Base-by-base conservation (phyloP, 2,329 filamentous ascomycete genomes). In the Calonectria hawksworthii region DNA sequence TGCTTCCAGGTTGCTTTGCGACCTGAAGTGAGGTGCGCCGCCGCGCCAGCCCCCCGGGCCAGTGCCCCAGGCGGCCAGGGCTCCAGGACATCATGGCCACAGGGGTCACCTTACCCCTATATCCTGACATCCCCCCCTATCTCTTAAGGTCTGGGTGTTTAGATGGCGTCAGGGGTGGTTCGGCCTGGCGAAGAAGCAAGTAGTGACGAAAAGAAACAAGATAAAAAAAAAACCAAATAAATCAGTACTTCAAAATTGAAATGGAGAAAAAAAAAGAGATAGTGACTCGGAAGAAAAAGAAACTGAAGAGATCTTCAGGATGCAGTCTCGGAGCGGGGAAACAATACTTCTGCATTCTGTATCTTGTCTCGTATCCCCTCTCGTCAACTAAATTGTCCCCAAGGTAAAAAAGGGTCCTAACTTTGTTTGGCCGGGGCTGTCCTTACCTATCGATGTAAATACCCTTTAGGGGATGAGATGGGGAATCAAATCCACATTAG, bases 111-210 rank as follows among this genome's bases (percentile, higher is more conserved):
- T 52, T 71, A 71, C 72, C 72, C 72, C 72, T 74, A 74, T 74
- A 67, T 68, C 61, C 63, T 68, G 61, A 50, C 61, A 13, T 77
- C 72, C 64, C 72, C 72, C 77, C 79, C 77, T 78, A 76, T 80
- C 77, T 77, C 69, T 69, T 74, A 73, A 72, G 71, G 71, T 56
- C 73, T 74, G 61, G 51, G 75, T 75, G 78, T 75, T 68, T 68
- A 54, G 73, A 51, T 63, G 77, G 72, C 75, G 77, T 68, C 77
- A 80, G 77, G 78, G 78, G 75, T 73, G 69, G 73, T 68, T 75
- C 34, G 72, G 28, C 44, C 67, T 68, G 26, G 51, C 38, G 28
- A 50, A 70, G 68, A 50, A 64, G 38, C 56, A 63, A 63, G 56
- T 41, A 34, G 34, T 38, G 68, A 47, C 64, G 64, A 59, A 30